phyloP scores from a whole-genome alignment of 495 filamentous ascomycete genomes.

The Daldinia vernicosa region DNA sequence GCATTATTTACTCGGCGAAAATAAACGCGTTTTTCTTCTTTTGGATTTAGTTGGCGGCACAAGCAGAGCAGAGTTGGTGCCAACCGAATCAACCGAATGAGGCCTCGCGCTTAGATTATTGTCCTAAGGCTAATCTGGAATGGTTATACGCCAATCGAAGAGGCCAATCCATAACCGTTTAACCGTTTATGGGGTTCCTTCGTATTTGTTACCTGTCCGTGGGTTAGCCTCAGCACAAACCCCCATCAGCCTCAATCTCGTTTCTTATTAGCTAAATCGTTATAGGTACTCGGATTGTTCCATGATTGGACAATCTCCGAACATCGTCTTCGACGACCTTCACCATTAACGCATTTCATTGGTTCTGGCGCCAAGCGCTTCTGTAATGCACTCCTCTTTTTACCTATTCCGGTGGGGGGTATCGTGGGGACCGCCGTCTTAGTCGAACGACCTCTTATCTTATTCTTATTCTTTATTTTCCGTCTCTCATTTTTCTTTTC shows the following conservation, averaged over 20 bases:
- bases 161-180: background rate
- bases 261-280: constrained; percentile 25
- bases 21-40: background rate
- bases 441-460: constrained; percentile 17
- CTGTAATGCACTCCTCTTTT: constrained; percentile 10
- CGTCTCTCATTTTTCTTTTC: background rate
- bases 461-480: background rate
- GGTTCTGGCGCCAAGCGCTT: constrained; percentile 11
- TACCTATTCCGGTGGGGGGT: constrained; percentile 16
- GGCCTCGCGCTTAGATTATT: constrained; percentile 37
- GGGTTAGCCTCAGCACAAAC: constrained; percentile 26
- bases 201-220: constrained; percentile 31
- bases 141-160: constrained; percentile 26
- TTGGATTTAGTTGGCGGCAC: background rate
- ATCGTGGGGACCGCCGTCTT: constrained; percentile 14
- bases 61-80: background rate
- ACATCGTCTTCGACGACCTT: background rate
- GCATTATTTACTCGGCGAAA: background rate
- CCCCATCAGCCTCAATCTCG: constrained; percentile 41
- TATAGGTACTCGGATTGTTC: background rate
- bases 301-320: constrained; percentile 25
- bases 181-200: constrained; percentile 15
- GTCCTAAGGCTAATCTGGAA: constrained; percentile 9
- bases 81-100: constrained; percentile 17
- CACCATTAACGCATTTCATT: constrained; percentile 18